Conservation (phyloP, 2,329 filamentous ascomycete species). For the Chrysosphaeria jannelii region DNA sequence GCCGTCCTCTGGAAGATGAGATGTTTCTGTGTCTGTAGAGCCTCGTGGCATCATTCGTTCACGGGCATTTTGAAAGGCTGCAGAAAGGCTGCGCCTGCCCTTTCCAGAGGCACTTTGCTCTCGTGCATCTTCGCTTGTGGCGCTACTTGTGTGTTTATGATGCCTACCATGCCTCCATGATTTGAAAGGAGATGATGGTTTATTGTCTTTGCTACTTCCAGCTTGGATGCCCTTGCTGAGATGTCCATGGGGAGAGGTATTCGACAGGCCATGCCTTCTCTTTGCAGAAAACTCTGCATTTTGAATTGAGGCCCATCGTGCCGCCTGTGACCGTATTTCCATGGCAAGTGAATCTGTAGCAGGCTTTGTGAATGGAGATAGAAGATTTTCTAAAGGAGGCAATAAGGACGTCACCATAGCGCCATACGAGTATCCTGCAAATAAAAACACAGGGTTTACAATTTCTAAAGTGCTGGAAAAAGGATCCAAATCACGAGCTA, state of each 20-base stretch:
- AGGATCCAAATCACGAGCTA: slow-evolving; percentile 4
- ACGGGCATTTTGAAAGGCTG: background rate
- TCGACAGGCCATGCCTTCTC: slow-evolving; percentile 3
- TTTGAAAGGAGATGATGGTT: too few relatives aligned
- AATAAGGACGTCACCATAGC: slow-evolving; percentile 51
- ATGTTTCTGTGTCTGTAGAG: too few relatives aligned
- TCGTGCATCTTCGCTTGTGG: too few relatives aligned
- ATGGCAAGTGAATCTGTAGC: slow-evolving; percentile 24
- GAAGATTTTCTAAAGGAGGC: slow-evolving; percentile 27
- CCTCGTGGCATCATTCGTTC: background rate
- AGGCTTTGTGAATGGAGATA: slow-evolving; percentile 25
- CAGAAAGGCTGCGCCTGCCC: slow-evolving; percentile 12
- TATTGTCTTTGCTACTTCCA: too few relatives aligned
- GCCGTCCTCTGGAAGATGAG: slow-evolving; percentile 4
- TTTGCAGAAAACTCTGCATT: slow-evolving; percentile 12
- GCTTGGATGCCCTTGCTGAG: too few relatives aligned
- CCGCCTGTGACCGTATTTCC: slow-evolving; percentile 40
- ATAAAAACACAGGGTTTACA: slow-evolving; percentile 15
- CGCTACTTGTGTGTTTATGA: too few relatives aligned
- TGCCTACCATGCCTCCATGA: too few relatives aligned
- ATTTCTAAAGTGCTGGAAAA: background rate
- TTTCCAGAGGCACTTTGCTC: slow-evolving; percentile 20
- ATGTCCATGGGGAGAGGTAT: slow-evolving; percentile 1
- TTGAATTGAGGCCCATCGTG: slow-evolving; percentile 33
- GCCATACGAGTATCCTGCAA: slow-evolving; percentile 68